Conservation (phyloP, 768 basidiomycete species). For the Trametes cubensis region DNA sequence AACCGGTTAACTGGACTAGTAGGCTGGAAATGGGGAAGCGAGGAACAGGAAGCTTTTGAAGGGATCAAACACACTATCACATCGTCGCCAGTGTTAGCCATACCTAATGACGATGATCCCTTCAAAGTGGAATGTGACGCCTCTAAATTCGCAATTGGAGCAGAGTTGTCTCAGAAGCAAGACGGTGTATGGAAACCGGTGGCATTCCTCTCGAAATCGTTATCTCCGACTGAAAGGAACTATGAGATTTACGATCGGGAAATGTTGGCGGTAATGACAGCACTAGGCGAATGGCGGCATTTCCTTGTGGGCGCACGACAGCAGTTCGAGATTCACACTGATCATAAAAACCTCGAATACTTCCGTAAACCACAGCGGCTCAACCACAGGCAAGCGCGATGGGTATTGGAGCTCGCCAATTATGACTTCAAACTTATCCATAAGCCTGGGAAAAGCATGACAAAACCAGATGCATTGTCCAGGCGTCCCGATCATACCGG, state of each 20-base stretch:
- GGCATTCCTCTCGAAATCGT: constrained; percentile 18
- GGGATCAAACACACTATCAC: background rate
- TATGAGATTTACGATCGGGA: constrained; percentile 41
- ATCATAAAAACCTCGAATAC: constrained; percentile 38
- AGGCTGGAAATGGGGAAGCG: constrained; percentile 2
- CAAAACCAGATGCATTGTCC: constrained; percentile 17
- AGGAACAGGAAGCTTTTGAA: constrained; percentile 4
- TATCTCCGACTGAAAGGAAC: constrained; percentile 33
- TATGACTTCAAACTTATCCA: constrained; percentile 24
- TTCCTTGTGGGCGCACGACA: constrained; percentile 27
- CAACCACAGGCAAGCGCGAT: constrained; percentile 37
- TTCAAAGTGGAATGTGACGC: constrained; percentile 28
- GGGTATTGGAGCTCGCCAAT: constrained; percentile 25
- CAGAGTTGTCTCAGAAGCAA: constrained; percentile 31
- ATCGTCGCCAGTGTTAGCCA: constrained; percentile 13
- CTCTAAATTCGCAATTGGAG: constrained; percentile 33
- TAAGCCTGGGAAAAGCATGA: constrained; percentile 10
- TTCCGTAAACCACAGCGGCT: constrained; percentile 31
- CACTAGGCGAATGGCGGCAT: constrained; percentile 31
- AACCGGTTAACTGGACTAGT: constrained; percentile 9
- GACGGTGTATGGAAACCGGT: constrained; percentile 18
- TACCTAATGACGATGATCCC: constrained; percentile 12
- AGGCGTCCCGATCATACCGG: background rate
- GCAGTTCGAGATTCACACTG: constrained; percentile 30
- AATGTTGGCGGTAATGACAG: constrained; percentile 38